Percentiles rank a stretch among this genome's conserved stretches.
phyloP scores from a whole-genome alignment of 768 basidiomycete species.

The Tricholoma saponaceum region DNA sequence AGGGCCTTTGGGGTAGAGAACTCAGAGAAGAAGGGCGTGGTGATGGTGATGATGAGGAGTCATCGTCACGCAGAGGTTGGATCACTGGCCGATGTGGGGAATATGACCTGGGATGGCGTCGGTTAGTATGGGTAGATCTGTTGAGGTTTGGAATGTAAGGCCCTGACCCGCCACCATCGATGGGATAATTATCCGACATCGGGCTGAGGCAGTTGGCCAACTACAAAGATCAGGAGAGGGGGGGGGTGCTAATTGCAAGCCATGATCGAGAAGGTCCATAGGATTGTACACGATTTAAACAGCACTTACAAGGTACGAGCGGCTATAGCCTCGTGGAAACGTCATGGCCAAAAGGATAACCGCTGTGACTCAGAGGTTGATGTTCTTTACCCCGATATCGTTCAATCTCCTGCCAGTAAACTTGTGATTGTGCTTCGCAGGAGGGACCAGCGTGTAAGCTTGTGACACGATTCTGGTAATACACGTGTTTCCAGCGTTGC shows the following conservation, averaged over 20 bases:
- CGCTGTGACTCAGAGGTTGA: background rate
- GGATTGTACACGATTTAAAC: background rate
- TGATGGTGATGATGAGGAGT: background rate
- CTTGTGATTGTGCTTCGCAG: background rate
- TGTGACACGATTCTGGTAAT: conserved; percentile 3
- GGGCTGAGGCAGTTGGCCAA: background rate
- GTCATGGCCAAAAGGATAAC: conserved; percentile 8
- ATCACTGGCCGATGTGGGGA: conserved; percentile 6
- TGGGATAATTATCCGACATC: background rate
- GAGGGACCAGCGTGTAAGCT: conserved; percentile 1
- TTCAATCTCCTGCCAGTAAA: background rate
- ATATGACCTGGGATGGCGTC: conserved; percentile 2
- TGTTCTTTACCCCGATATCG: background rate
- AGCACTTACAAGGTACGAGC: background rate
- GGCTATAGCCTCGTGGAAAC: conserved; percentile 9
- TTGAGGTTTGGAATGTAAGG: background rate
- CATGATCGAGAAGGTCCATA: background rate
- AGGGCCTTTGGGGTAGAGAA: background rate
- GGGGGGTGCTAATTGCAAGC: background rate
- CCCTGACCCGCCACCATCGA: background rate
- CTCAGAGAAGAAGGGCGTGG: background rate
- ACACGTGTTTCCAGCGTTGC: conserved; percentile 13
- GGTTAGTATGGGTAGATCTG: background rate
- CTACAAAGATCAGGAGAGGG: background rate
- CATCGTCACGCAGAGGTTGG: background rate